Evolutionary conservation across 2,329 filamentous ascomycete species (phyloP).

Genomic region (Phoma herbarum): DNA sequence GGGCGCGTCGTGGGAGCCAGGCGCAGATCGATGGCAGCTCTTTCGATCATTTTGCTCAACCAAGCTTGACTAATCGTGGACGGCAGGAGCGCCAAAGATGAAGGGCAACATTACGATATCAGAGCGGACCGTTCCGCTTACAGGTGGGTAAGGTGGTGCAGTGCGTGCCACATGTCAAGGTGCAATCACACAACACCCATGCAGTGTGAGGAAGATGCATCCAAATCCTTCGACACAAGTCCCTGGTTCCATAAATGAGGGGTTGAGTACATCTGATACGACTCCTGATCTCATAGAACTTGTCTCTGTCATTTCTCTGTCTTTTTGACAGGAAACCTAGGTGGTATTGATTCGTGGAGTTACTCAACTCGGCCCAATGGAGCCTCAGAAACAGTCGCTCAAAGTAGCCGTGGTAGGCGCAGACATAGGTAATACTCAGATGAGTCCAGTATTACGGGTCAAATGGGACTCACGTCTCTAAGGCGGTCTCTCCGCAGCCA

Average conservation of each 20-base stretch:
- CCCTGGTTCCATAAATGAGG: neutral
- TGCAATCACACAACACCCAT: no score
- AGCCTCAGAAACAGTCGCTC: neutral
- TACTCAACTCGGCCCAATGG: neutral
- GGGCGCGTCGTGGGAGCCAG: neutral
- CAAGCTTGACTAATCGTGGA: no score
- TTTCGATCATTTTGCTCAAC: neutral
- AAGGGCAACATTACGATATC: neutral
- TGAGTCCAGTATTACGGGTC: rapidly evolving
- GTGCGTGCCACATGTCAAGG: neutral
- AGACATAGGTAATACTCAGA: neutral
- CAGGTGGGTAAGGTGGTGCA: neutral
- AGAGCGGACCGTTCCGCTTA: neutral
- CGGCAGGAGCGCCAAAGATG: neutral
- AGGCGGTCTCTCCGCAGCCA: constrained; percentile 61
- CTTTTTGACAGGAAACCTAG: neutral
- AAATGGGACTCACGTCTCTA: neutral
- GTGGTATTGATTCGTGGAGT: neutral
- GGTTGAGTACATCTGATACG: neutral
- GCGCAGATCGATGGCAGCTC: neutral
- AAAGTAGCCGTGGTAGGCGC: constrained; percentile 10
- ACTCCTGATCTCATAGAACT: neutral
- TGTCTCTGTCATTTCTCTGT: neutral
- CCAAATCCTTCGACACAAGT: neutral
- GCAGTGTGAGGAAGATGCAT: neutral